A percentile compares a stretch with the other conserved stretches of the same genome.
phyloP scores from a whole-genome alignment of 164 flowering plant genomes.

The Chimonanthus salicifolius region DNA sequence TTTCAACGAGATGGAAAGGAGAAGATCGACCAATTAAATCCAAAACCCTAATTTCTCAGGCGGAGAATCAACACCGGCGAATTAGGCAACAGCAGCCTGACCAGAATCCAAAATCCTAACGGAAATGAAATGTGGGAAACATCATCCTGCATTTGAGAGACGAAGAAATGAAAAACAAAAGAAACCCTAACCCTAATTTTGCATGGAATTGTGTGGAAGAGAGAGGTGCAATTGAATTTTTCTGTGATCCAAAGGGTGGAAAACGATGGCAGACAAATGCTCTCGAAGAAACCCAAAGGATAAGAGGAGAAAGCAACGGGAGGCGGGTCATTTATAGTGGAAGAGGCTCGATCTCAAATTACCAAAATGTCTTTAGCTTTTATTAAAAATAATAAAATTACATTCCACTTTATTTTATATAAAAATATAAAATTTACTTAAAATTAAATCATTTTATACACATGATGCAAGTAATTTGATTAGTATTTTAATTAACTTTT shows the following conservation, averaged over 20 bases:
- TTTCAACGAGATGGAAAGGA: too few species aligned
- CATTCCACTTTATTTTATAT: background rate
- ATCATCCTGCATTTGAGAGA: background rate
- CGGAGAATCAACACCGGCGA: background rate
- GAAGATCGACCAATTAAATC: too few species aligned
- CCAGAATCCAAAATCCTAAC: background rate
- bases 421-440: too few species aligned
- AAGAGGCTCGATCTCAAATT: background rate
- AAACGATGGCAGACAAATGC: background rate
- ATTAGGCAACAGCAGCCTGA: background rate
- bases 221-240: background rate
- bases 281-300: constrained; percentile 16
- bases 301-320: background rate
- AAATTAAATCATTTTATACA: too few species aligned
- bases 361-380: background rate
- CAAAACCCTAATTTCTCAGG: background rate
- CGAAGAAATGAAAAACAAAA: background rate
- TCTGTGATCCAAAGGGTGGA: constrained; percentile 12
- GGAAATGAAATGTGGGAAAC: background rate
- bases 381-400: background rate
- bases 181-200: background rate
- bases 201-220: background rate
- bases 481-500: too few species aligned
- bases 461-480: too few species aligned
- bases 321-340: background rate